Percentiles rank a stretch among this genome's conserved stretches.
These are phyloP conservation scores for Graphilbum fragrans DNA, from an alignment of 2,329 filamentous ascomycete genomes.

Conservation along the genomic window DNA sequence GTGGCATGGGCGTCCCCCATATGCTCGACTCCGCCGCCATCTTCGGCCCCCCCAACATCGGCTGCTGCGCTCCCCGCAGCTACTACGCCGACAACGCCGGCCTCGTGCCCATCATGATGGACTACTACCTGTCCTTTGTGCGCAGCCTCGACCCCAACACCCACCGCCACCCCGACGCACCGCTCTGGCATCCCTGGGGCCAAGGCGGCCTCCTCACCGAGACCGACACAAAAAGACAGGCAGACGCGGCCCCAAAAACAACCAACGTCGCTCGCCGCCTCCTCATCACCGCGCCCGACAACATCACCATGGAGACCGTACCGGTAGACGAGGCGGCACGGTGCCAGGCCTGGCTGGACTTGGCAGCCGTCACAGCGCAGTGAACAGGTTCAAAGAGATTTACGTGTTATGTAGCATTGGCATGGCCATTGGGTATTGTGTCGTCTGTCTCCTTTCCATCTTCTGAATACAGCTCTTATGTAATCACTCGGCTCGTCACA, in stretches of 20 bases:
- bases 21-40: conserved; percentile 34
- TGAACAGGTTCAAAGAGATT: too few species aligned
- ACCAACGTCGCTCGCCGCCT: background rate
- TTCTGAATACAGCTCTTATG: too few species aligned
- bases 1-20: conserved; percentile 35
- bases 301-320: background rate
- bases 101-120: conserved; percentile 33
- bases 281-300: background rate
- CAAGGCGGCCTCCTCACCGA: background rate
- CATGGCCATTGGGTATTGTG: too few species aligned
- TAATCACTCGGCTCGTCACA: conserved; percentile 9
- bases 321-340: background rate
- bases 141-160: conserved; percentile 30
- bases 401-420: too few species aligned
- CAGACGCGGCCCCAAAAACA: background rate
- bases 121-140: conserved; percentile 38
- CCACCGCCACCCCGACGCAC: conserved; percentile 5
- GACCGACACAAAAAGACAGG: background rate
- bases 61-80: conserved; percentile 13
- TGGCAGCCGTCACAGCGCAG: background rate
- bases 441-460: too few species aligned
- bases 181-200: background rate
- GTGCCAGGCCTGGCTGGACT: background rate
- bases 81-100: conserved; percentile 30
- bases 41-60: conserved; percentile 30